Percentiles rank a stretch among this genome's conserved stretches.
Evolutionary conservation across 768 basidiomycete species (phyloP).

Genomic region (Megacollybia marginata): DNA sequence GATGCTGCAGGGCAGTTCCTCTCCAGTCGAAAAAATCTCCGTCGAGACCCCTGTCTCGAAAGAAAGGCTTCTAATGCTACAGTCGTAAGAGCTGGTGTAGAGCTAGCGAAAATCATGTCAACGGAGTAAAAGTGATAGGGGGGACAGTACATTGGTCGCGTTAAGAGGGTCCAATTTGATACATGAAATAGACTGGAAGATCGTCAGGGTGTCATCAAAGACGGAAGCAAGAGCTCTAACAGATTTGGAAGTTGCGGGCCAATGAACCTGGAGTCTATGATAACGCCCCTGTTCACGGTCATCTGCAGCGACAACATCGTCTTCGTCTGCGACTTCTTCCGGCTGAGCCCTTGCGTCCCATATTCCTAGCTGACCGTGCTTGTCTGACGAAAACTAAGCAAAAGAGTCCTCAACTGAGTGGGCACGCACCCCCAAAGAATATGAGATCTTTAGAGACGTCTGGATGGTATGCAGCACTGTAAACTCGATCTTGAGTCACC

Average conservation of each 20-base stretch:
- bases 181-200: slow-evolving; percentile 50
- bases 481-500: slow-evolving; percentile 68
- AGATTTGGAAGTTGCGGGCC: slow-evolving; percentile 76
- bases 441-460: slow-evolving; percentile 73
- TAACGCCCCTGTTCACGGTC: slow-evolving; percentile 63
- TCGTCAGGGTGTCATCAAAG: neutral
- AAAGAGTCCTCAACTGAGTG: neutral
- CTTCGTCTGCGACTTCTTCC: slow-evolving; percentile 63
- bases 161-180: slow-evolving; percentile 74
- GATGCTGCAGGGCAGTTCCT: slow-evolving; percentile 59
- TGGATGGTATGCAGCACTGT: slow-evolving; percentile 77
- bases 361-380: slow-evolving; percentile 75
- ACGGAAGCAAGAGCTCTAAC: neutral
- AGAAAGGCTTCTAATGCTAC: slow-evolving; percentile 64
- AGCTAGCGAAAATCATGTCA: slow-evolving; percentile 34
- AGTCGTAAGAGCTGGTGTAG: slow-evolving; percentile 79
- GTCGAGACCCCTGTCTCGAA: slow-evolving; percentile 66
- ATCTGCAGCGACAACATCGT: slow-evolving; percentile 35
- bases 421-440: slow-evolving; percentile 68
- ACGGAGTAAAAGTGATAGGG: neutral
- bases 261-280: slow-evolving; percentile 76
- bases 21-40: slow-evolving; percentile 60
- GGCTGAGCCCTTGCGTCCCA: slow-evolving; percentile 76
- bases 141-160: slow-evolving; percentile 53
- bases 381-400: slow-evolving; percentile 41